Base-by-base conservation (phyloP, 352 stramenopile species). In the Phytophthora lateralis region DNA sequence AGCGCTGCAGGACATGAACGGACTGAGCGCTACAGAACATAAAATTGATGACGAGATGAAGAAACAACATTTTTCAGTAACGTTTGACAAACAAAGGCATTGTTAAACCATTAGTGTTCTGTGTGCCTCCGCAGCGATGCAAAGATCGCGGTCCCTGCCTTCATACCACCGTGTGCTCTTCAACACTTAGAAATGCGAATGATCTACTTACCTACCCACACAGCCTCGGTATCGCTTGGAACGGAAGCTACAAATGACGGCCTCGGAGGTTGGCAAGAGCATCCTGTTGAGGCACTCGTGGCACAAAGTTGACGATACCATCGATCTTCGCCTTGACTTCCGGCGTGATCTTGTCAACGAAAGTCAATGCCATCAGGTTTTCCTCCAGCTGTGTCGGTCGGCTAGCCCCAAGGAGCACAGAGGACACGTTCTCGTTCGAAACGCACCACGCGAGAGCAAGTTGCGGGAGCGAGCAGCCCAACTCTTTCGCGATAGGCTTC, bases 371-470 rank as follows among this genome's bases (percentile, higher is more conserved):
- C n/a, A 32, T 30, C 29, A 43, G 30, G 30, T 54, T 54, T 12
- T 42, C 47, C 20, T 54, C 47, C 17, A 54, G 47, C 32, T 54
- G 47, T 18, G 29, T 15, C 11, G 47, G 47, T 14, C 47, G 30
- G 18, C 47, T 54, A 14, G 47, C 47, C 6, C 45, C 45, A 15
- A 54, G 17, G 17, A 54, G 47, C 9, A 54, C 47, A 17, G 47
- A 34, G 26, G 47, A 42, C 47, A 39, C 47, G 30, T 54, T 37
- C 17, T 54, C 47, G 35, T 54, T 54, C 47, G 47, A 54, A 18
- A 54, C 65, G 49, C 72, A 82, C 77, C 77, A 89, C 17, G 76
- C 78, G 24, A 90, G 63, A 4, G 78, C 47, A 12, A 90, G 54
- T 54, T 89, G 78, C 12, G 71, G 63, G 6, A 78, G 39, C 1